Conservation (phyloP, 192 early-diverging fungal species). For the Coemansia brasiliensis region DNA sequence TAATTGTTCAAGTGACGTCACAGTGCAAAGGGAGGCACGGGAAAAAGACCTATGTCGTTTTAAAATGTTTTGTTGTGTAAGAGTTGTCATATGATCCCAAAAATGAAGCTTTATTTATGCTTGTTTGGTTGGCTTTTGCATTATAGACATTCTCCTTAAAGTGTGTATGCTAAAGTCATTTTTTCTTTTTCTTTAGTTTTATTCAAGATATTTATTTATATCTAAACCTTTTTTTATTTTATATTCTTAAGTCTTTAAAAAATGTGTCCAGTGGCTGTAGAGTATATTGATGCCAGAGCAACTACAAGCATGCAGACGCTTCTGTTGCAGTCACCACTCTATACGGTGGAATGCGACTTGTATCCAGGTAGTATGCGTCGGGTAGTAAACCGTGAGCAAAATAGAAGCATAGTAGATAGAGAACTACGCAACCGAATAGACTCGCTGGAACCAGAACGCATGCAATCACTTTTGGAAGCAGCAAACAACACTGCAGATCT, state of each 20-base stretch:
- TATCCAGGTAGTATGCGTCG: slow-evolving; percentile 44
- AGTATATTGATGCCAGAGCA: background rate
- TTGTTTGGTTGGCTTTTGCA: background rate
- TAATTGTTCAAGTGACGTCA: slow-evolving; percentile 1
- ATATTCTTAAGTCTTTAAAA: background rate
- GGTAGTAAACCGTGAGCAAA: slow-evolving; percentile 33
- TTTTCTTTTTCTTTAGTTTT: no score
- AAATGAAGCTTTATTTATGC: no score
- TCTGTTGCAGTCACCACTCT: slow-evolving; percentile 33
- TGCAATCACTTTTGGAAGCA: background rate
- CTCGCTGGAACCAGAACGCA: background rate
- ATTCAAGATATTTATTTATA: no score
- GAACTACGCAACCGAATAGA: background rate
- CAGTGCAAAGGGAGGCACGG: background rate
- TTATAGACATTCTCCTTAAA: no score
- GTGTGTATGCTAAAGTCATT: no score
- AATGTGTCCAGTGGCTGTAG: slow-evolving; percentile 34
- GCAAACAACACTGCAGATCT: slow-evolving; percentile 2
- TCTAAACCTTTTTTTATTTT: background rate
- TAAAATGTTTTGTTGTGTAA: background rate
- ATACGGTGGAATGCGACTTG: slow-evolving; percentile 48
- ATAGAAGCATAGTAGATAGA: background rate
- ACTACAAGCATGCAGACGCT: slow-evolving; percentile 5
- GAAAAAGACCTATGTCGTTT: background rate
- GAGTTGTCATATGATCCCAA: background rate